These are phyloP conservation scores for Bothriochloa decipiens DNA, from an alignment of 176 grass and related monocot species.

Conservation along the genomic window DNA sequence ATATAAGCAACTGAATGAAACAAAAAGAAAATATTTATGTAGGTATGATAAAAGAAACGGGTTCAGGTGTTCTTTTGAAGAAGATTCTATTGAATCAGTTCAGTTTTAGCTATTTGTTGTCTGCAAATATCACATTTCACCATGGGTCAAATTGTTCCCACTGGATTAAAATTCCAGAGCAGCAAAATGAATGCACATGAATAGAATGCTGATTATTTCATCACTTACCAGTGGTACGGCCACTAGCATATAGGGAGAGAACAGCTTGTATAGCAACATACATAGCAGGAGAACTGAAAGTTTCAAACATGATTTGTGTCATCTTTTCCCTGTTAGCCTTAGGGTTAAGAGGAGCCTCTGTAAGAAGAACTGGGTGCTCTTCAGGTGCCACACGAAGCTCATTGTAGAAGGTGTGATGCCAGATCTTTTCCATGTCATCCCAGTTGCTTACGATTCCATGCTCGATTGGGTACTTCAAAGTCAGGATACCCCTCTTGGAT, in stretches of 20 bases:
- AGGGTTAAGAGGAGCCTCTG: slow-evolving; percentile 78
- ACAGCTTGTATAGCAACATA: slow-evolving; percentile 89
- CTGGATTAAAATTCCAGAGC: slow-evolving; percentile 6
- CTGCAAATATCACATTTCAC: neutral
- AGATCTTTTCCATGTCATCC: slow-evolving; percentile 97
- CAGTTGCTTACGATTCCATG: slow-evolving; percentile 91
- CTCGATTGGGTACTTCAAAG: slow-evolving; percentile 85
- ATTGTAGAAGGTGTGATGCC: slow-evolving; percentile 92
- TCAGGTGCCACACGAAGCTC: slow-evolving; percentile 90
- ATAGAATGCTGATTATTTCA: slow-evolving; percentile 26
- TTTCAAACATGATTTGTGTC: slow-evolving; percentile 97
- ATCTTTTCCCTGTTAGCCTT: slow-evolving; percentile 96
- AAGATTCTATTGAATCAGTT: neutral
- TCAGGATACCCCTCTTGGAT: slow-evolving; percentile 88
- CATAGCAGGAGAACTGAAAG: slow-evolving; percentile 85
- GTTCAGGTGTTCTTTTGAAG: neutral
- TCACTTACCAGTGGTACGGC: slow-evolving; percentile 80
- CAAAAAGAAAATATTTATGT: neutral
- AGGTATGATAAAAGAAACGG: neutral
- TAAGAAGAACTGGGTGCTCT: slow-evolving; percentile 85
- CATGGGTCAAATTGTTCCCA: neutral
- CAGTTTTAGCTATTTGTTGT: slow-evolving; percentile 5
- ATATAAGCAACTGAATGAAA: slow-evolving; percentile 13
- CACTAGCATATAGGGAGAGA: slow-evolving; percentile 86
- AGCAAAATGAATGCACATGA: slow-evolving; percentile 2